Evolutionary conservation across 2,329 filamentous ascomycete species (phyloP).

Genomic region (Tolypocladium tropicale): DNA sequence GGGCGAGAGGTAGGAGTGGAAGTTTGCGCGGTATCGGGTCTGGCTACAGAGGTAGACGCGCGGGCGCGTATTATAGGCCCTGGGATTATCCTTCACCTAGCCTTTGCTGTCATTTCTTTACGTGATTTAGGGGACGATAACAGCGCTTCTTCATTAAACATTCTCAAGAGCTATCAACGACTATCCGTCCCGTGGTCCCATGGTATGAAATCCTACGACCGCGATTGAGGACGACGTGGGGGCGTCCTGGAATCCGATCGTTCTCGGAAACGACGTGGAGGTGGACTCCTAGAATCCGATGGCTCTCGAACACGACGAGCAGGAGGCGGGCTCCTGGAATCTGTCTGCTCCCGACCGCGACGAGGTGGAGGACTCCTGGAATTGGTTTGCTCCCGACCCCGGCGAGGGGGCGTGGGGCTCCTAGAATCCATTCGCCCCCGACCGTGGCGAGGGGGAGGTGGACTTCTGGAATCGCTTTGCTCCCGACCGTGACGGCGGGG

Average conservation of each 20-base stretch:
- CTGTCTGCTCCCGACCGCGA: neutral
- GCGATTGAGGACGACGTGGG: neutral
- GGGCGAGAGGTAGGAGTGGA: slow-evolving; percentile 18
- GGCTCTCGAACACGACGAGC: neutral
- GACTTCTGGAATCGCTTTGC: neutral
- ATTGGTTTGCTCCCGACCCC: neutral
- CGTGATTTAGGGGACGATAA: neutral
- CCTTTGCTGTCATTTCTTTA: neutral
- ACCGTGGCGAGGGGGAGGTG: neutral
- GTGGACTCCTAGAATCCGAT: neutral
- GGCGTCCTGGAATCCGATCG: neutral
- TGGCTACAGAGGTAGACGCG: slow-evolving; percentile 16
- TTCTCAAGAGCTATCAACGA: neutral
- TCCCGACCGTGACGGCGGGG: neutral
- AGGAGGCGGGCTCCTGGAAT: neutral
- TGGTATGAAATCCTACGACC: neutral
- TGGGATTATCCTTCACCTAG: neutral
- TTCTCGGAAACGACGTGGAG: neutral
- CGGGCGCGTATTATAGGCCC: neutral
- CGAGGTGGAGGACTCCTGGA: neutral
- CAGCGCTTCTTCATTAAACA: neutral
- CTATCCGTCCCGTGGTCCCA: too few relatives aligned
- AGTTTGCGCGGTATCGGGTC: slow-evolving; percentile 20
- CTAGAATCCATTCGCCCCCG: neutral
- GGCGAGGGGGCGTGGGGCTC: neutral